A percentile compares a stretch with the other conserved stretches of the same genome.
Conservation (phyloP, 2,329 filamentous ascomycete genomes). For the Plenodomus lindquistii region DNA sequence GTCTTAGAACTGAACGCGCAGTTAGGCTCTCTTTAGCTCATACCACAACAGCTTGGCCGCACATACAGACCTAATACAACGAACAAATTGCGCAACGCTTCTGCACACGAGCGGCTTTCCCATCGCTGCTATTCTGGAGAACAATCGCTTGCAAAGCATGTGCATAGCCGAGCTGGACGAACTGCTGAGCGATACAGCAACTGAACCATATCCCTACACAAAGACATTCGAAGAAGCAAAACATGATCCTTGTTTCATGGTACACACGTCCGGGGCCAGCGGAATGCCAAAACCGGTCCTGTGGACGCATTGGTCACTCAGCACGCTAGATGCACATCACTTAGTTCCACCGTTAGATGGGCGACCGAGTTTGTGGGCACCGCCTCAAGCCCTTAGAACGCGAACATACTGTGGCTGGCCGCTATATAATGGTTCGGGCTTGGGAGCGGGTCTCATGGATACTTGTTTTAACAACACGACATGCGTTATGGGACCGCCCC, state of each 20-base stretch:
- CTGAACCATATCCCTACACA: constrained; percentile 23
- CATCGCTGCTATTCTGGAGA: constrained; percentile 24
- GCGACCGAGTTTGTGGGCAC: constrained; percentile 20
- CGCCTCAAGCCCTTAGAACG: constrained; percentile 7
- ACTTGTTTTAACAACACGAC: constrained; percentile 19
- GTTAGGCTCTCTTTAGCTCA: constrained; percentile 30
- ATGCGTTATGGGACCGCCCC: constrained; percentile 26
- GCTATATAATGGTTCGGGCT: constrained; percentile 23
- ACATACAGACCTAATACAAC: constrained; percentile 29
- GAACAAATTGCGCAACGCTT: constrained; percentile 31
- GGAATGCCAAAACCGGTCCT: constrained; percentile 45
- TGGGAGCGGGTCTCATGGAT: constrained; percentile 16
- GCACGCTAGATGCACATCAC: constrained; percentile 22
- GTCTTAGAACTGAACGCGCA: neutral
- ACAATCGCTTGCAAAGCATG: constrained; percentile 27
- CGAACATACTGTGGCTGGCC: constrained; percentile 23
- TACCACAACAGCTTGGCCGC: constrained; percentile 30
- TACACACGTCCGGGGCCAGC: constrained; percentile 46
- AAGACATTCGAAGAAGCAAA: constrained; percentile 37
- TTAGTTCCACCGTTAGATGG: constrained; percentile 21
- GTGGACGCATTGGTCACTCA: constrained; percentile 30
- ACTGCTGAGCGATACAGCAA: constrained; percentile 19
- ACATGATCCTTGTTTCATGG: constrained; percentile 35
- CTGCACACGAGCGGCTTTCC: constrained; percentile 30
- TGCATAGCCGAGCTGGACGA: constrained; percentile 31